Evolutionary conservation across 495 filamentous ascomycete genomes (phyloP), one percentile per base, ranked within the genome.

Genomic region (Darksidea phi): DNA sequence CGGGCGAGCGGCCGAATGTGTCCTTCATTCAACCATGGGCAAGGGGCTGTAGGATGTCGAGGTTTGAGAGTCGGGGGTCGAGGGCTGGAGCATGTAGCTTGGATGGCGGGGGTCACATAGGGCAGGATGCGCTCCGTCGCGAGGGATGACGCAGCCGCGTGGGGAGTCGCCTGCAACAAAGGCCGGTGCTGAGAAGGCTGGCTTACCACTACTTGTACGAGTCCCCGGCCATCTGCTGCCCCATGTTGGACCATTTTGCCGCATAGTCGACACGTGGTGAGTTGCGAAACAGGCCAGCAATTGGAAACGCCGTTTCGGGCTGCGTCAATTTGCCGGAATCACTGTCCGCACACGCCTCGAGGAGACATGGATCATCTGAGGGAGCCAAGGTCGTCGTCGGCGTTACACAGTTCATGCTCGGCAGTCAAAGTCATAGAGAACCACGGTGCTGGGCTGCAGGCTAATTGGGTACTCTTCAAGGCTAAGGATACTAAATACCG

Each of bases 11-110:
- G 52, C 59, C 50, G 59, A 63, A 28, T 54, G 24, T 32, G 54
- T 25, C 6, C 54, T 54, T 34, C 59, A 63, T 56, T 55, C 64
- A 63, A 59, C 60, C 60, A 55, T 63, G 64, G 59, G 36, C 38
- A 28, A 45, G 54, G 23, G 54, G 61, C 24, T 46, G 64, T 63
- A 18, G 60, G 64, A 63, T 52, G 59, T 61, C 57, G 50, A 54
- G 50, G 21, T n/a, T 24, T 20, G n/a, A 32, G 63, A 50, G 50
- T 38, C 36, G 36, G 8, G 15, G 36, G 36, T 8, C 36, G n/a
- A n/a, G 36, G 7, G 8, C 36, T 38, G 41, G 41, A 6, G 41
- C 21, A 23, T 23, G 13, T 23, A 50, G 20, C 28, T 32, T 8
- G 55, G 43, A 24, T 59, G 24, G 57, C 50, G 45, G 57, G 54